phyloP scores from a whole-genome alignment of 495 filamentous ascomycete genomes.

The Xylaria nigripes region DNA sequence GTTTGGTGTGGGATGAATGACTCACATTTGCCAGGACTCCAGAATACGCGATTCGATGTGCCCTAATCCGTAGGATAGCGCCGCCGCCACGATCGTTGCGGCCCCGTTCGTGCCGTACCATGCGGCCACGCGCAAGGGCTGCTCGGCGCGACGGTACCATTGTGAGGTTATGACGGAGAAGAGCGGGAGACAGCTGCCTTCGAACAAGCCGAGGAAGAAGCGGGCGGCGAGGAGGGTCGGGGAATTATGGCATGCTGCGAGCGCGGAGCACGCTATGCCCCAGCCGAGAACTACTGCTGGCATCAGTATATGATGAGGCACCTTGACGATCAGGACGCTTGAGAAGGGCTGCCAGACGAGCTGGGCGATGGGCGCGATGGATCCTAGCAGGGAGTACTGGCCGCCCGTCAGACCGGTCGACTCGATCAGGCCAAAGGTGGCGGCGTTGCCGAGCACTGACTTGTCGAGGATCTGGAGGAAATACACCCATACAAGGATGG shows the following conservation, averaged over 20 bases:
- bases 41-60: slow-evolving; percentile 46
- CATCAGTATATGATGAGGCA: slow-evolving; percentile 59
- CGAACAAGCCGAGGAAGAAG: slow-evolving; percentile 56
- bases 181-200: slow-evolving; percentile 52
- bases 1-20: not conserved
- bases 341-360: slow-evolving; percentile 61
- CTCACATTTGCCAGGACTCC: slow-evolving; percentile 56
- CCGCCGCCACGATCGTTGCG: slow-evolving; percentile 54
- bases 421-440: slow-evolving; percentile 51
- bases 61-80: slow-evolving; percentile 53
- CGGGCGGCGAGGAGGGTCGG: slow-evolving; percentile 43
- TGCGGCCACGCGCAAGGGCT: slow-evolving; percentile 51
- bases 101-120: slow-evolving; percentile 60
- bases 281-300: slow-evolving; percentile 51
- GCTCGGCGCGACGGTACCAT: slow-evolving; percentile 59
- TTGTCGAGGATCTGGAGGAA: slow-evolving; percentile 60
- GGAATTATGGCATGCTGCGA: slow-evolving; percentile 47
- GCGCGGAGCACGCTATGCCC: slow-evolving; percentile 51
- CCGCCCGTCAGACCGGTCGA: slow-evolving; percentile 48
- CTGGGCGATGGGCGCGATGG: slow-evolving; percentile 56
- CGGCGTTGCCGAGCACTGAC: slow-evolving; percentile 53
- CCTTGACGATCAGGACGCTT: slow-evolving; percentile 55
- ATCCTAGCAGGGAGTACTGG: slow-evolving; percentile 55
- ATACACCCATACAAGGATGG: slow-evolving; percentile 57
- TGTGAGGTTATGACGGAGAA: slow-evolving; percentile 49